These are phyloP conservation scores for Rhizopus stolonifer DNA, from an alignment of 371 early-diverging fungal species.

Conservation along the genomic window DNA sequence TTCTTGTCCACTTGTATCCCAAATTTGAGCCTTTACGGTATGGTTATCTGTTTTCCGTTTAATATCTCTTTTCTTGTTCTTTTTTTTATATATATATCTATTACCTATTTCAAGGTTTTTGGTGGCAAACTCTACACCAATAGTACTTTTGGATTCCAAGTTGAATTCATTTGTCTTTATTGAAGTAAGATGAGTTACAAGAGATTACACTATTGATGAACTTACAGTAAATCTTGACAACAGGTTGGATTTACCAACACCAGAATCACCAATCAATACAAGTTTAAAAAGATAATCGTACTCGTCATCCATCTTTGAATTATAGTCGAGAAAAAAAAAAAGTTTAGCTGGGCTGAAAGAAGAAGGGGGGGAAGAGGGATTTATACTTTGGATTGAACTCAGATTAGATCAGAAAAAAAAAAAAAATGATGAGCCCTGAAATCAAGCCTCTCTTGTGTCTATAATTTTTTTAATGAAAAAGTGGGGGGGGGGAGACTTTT, in stretches of 20 bases:
- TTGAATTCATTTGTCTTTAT: slow-evolving; percentile 90
- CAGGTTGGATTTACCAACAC: slow-evolving; percentile 51
- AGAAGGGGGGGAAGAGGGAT: too few species aligned
- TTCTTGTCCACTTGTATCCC: slow-evolving; percentile 88
- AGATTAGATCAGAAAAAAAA: background rate
- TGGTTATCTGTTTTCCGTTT: slow-evolving; percentile 18
- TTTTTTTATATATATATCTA: background rate
- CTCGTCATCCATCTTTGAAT: slow-evolving; percentile 37
- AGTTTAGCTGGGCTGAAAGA: background rate
- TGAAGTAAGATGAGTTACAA: background rate
- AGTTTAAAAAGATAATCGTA: slow-evolving; percentile 55
- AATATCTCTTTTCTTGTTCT: background rate
- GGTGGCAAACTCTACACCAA: slow-evolving; percentile 72
- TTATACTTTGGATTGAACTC: background rate
- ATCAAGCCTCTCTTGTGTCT: too few species aligned
- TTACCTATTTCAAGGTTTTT: slow-evolving; percentile 50
- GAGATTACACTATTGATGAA: background rate
- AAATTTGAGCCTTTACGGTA: slow-evolving; percentile 78
- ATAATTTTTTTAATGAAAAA: background rate
- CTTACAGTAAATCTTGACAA: slow-evolving; percentile 44
- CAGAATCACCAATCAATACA: slow-evolving; percentile 48
- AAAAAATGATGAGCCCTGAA: background rate
- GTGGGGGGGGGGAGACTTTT: too few species aligned
- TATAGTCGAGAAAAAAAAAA: background rate
- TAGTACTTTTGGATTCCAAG: slow-evolving; percentile 97